Base-by-base conservation (phyloP, 352 stramenopile species). In the Phytopythium kandeliae region DNA sequence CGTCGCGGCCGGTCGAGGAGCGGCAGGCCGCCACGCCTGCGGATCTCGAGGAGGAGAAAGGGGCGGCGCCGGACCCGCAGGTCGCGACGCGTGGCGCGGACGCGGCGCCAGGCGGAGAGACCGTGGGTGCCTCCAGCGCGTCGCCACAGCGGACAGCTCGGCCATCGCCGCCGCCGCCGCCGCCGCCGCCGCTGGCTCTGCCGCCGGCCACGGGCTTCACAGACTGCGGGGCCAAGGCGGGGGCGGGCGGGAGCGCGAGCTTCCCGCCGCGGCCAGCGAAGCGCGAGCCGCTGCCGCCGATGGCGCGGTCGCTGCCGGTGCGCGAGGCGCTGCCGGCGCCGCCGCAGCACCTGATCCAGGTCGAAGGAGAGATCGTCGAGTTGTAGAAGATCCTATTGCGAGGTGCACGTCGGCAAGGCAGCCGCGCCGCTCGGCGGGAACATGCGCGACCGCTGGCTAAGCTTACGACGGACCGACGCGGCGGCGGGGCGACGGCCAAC, bases 281-380 rank as follows among this genome's bases (percentile, higher is more conserved):
- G 42, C 52, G 52, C 7, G 57, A 57, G 36, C 67, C 63, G 5
- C 51, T 46, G 33, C 51, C n/a, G 41, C 51, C 44, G 17, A 44
- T 52, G 33, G 68, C 63, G 28, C 65, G 64, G 41, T 60, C 57
- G 28, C 63, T 71, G 47, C 64, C 67, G 13, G 55, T 72, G 35
- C 67, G 58, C 28, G 41, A 62, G 48, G 62, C 67, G 48, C 57
- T 78, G 50, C 60, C 54, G 8, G 33, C 51, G 35, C 62, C 68
- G 19, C 66, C 68, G 16, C 70, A 81, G 55, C 65, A 81, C 38
- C 46, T 85, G 22, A 51, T 81, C 33, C 56, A 78, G 48, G 73
- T 85, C 25, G 73, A 85, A 34, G 73, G 73, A 15, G 73, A 85
- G 26, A 85, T 85, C 34, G 70, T 85, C 43, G 73, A 85, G 54